Base-by-base conservation (phyloP, 441 rosid genomes). In the Manihot esculenta region DNA sequence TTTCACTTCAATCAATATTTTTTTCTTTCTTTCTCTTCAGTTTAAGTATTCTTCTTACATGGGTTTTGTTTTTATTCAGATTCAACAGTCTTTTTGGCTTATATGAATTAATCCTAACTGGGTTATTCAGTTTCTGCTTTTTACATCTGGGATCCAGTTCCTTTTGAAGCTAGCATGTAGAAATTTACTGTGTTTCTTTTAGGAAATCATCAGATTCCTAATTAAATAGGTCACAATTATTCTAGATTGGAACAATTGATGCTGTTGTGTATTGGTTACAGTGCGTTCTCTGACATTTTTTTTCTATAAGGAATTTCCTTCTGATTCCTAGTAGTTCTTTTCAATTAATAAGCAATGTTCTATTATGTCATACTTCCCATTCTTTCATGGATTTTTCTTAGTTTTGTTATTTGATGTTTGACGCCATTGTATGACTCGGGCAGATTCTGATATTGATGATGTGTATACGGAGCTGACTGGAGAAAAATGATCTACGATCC, bases 21-120 rank as follows among this genome's bases (percentile, higher is more conserved):
- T 11, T 15, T 27, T 68, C n/a, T n/a, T n/a, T n/a, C n/a, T n/a
- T n/a, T n/a, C n/a, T n/a, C n/a, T n/a, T n/a, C n/a, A n/a, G n/a
- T n/a, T n/a, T 54, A 35, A 20, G 1, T 26, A 53, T 18, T 50
- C 48, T 71, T 58, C 13, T 62, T 71, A 10, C 4, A 14, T 11
- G 47, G 60, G 6, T 74, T 45, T 66, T 72, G 27, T 58, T 72
- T 75, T 30, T 80, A 64, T 71, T 74, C 78, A 72, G 82, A 77
- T 72, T 84, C 0, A 79, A 75, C 55, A 73, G 84, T 80, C 78
- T 78, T 33, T 18, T 68, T 14, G 35, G 15, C 11, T 61, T 49
- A 13, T 30, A 10, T 20, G 35, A 18, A 13, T 1, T 50, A 57
- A 47, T 72, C 27, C 38, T 26, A 15, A 41, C 35, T 66, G 30